A percentile compares a stretch with the other conserved stretches of the same genome.
phyloP scores from a whole-genome alignment of 179 eudicot species.

The Spergularia azorica region DNA sequence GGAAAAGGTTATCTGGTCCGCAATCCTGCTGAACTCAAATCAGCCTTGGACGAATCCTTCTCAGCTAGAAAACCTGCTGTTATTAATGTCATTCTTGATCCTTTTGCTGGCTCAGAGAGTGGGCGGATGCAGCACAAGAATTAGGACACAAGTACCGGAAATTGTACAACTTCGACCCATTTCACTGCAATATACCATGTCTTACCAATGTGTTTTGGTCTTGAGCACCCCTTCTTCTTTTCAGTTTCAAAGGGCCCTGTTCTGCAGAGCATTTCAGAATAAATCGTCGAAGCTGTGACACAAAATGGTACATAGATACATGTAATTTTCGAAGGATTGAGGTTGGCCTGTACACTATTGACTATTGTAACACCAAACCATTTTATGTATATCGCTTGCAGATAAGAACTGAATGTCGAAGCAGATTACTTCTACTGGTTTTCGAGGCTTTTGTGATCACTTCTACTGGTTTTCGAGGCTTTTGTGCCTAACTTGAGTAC shows the following conservation, averaged over 20 bases:
- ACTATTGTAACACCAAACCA: neutral
- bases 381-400: neutral
- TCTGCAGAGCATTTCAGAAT: neutral
- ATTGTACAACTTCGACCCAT: neutral
- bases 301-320: neutral
- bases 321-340: constrained; percentile 11
- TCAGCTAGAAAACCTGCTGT: constrained; percentile 86
- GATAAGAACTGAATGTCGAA: neutral
- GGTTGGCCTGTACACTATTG: constrained; percentile 17
- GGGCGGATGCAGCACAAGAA: constrained; percentile 96
- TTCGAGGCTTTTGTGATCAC: neutral
- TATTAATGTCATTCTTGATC: constrained; percentile 86
- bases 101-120: constrained; percentile 92
- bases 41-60: constrained; percentile 77
- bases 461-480: neutral
- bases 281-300: neutral
- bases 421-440: neutral
- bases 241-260: neutral
- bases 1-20: constrained; percentile 87
- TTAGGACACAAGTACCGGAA: constrained; percentile 31
- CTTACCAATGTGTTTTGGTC: neutral
- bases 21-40: constrained; percentile 75
- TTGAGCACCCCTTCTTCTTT: too few relatives aligned
- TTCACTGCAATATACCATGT: neutral
- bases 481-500: neutral